Evolutionary conservation across 73 alveolate species (phyloP).

Genomic region (Tetrahymena elliotti): DNA sequence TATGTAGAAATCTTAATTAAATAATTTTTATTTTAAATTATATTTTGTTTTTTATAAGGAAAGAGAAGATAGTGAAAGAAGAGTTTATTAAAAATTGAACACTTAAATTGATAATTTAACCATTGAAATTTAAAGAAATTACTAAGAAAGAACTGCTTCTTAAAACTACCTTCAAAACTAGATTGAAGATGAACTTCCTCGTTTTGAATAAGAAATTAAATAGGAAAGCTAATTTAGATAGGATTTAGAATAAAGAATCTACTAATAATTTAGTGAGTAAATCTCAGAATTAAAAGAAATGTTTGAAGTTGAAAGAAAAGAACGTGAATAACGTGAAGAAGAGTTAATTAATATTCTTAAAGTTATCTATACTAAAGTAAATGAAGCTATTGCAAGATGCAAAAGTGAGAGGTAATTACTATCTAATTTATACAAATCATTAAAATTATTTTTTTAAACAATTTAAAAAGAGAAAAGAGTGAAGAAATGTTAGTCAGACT

Average conservation of each 20-base stretch:
- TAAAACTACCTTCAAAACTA: slow-evolving; percentile 1
- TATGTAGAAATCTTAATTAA: neutral
- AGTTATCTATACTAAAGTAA: slow-evolving; percentile 12
- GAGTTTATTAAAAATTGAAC: slow-evolving; percentile 29
- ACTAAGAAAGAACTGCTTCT: slow-evolving; percentile 17
- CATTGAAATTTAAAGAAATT: slow-evolving; percentile 30
- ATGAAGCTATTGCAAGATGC: slow-evolving; percentile 28
- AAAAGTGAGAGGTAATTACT: slow-evolving; percentile 1
- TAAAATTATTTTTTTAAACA: neutral
- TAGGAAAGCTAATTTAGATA: slow-evolving; percentile 24
- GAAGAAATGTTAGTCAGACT: slow-evolving; percentile 43
- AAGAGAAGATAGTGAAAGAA: slow-evolving; percentile 39
- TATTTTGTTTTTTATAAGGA: neutral
- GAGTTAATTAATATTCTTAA: slow-evolving; percentile 24
- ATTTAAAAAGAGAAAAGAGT: slow-evolving; percentile 24
- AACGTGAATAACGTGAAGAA: slow-evolving; percentile 41
- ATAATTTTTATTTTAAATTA: neutral
- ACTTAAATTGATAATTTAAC: slow-evolving; percentile 27
- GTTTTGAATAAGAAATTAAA: slow-evolving; percentile 27
- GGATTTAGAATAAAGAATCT: slow-evolving; percentile 31
- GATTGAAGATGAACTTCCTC: slow-evolving; percentile 9
- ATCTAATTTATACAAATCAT: neutral
- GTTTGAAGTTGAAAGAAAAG: slow-evolving; percentile 27
- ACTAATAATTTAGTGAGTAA: slow-evolving; percentile 25
- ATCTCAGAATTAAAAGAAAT: slow-evolving; percentile 30